phyloP scores from a whole-genome alignment of 2,329 filamentous ascomycete genomes.

The Dactylellina cionopaga region DNA sequence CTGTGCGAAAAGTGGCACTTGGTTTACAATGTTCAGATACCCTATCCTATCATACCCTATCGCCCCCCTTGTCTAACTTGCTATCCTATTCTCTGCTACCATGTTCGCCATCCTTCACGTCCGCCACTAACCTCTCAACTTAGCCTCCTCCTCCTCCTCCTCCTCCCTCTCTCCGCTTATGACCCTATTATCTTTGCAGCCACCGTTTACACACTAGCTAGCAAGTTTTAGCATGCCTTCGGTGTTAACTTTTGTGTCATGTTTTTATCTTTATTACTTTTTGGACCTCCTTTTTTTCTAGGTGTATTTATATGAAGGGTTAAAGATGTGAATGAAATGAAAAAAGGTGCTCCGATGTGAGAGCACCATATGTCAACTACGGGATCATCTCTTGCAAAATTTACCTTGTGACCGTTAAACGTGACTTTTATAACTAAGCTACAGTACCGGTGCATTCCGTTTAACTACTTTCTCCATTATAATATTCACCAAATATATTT shows the following conservation, averaged over 20 bases:
- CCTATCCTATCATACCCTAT: too few species aligned
- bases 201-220: conserved; percentile 17
- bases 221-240: conserved; percentile 44
- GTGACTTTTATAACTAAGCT: too few species aligned
- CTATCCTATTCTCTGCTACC: neutral
- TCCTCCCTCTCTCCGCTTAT: conserved; percentile 4
- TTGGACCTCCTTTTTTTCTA: neutral
- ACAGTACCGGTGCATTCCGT: too few species aligned
- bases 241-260: conserved; percentile 35
- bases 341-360: neutral
- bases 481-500: too few species aligned
- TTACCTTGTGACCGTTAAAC: too few species aligned
- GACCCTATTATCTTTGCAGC: conserved; percentile 10
- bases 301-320: conserved; percentile 48
- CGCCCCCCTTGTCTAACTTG: neutral
- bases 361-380: too few species aligned
- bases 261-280: conserved; percentile 24
- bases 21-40: too few species aligned
- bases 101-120: neutral
- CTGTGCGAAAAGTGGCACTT: too few species aligned
- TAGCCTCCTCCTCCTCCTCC: neutral
- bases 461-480: too few species aligned
- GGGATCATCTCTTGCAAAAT: too few species aligned
- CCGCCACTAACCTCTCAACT: conserved; percentile 1
- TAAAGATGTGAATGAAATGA: conserved; percentile 32